Percentiles rank a stretch among this genome's conserved stretches.
phyloP scores from a whole-genome alignment of 2,329 filamentous ascomycete genomes.

The Botrytis fragariae region DNA sequence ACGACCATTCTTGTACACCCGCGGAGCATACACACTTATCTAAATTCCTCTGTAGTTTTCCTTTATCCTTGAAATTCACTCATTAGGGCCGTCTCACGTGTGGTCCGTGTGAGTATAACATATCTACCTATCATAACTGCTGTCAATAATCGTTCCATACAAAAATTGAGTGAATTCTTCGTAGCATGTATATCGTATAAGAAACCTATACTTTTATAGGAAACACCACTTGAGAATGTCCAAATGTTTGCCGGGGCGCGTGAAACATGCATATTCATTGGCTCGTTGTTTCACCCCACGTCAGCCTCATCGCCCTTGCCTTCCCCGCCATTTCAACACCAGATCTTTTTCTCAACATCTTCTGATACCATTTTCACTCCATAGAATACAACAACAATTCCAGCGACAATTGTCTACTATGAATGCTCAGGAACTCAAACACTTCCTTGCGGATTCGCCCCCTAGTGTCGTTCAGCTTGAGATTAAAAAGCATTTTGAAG shows the following conservation, averaged over 20 bases:
- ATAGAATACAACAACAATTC: constrained; percentile 27
- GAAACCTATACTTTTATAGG: too few species aligned
- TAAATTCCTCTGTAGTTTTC: neutral
- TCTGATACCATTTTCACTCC: constrained; percentile 23
- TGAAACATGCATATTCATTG: constrained; percentile 17
- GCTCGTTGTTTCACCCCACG: constrained; percentile 16
- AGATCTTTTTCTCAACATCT: constrained; percentile 5
- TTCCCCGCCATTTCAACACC: constrained; percentile 8
- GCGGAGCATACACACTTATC: neutral
- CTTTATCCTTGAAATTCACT: neutral
- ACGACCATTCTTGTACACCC: neutral
- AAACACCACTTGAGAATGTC: neutral
- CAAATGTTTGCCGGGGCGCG: constrained; percentile 2
- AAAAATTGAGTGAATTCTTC: neutral
- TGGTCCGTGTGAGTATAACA: constrained; percentile 11
- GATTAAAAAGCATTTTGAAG: constrained; percentile 90
- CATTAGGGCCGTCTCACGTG: neutral
- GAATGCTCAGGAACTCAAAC: constrained; percentile 60
- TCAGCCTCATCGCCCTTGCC: constrained; percentile 11
- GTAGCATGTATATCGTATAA: neutral
- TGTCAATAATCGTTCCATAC: neutral
- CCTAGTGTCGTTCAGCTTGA: constrained; percentile 83
- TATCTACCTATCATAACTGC: neutral
- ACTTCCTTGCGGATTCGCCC: constrained; percentile 89
- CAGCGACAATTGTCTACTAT: constrained; percentile 42